Evolutionary conservation across 208 protist species (phyloP).

Genomic region (Leishmania arabica): DNA sequence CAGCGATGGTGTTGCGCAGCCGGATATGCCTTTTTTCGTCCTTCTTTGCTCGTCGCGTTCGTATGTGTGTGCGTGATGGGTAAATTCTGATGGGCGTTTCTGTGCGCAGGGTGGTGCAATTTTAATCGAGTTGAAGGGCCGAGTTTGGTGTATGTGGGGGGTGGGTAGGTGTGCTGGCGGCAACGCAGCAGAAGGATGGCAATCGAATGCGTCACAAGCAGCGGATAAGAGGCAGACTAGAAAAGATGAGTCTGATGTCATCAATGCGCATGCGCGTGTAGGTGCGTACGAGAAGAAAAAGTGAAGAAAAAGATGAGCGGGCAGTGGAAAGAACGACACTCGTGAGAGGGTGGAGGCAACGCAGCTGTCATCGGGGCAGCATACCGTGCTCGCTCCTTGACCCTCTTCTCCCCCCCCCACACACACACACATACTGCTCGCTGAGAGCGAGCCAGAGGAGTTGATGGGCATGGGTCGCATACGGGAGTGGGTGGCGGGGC

Average conservation of each 20-base stretch:
- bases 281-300: background rate
- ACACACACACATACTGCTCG: background rate
- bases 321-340: background rate
- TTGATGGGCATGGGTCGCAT: background rate
- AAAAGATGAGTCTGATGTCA: background rate
- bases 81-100: background rate
- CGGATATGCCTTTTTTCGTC: no score
- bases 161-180: background rate
- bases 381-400: background rate
- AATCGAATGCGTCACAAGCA: background rate
- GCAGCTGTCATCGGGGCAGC: background rate
- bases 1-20: no score
- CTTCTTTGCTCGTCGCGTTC: no score
- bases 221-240: background rate
- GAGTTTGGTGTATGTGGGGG: background rate
- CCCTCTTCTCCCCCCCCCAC: no score
- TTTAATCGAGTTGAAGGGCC: background rate
- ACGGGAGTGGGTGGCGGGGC: background rate
- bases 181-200: background rate
- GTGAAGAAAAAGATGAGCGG: background rate
- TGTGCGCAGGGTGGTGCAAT: background rate
- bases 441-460: background rate
- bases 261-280: background rate
- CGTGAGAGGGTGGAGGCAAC: background rate
- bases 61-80: background rate